Percentiles rank a stretch among this genome's conserved stretches.
Conservation (phyloP, 352 stramenopile species). For the Globisporangium yorkense region DNA sequence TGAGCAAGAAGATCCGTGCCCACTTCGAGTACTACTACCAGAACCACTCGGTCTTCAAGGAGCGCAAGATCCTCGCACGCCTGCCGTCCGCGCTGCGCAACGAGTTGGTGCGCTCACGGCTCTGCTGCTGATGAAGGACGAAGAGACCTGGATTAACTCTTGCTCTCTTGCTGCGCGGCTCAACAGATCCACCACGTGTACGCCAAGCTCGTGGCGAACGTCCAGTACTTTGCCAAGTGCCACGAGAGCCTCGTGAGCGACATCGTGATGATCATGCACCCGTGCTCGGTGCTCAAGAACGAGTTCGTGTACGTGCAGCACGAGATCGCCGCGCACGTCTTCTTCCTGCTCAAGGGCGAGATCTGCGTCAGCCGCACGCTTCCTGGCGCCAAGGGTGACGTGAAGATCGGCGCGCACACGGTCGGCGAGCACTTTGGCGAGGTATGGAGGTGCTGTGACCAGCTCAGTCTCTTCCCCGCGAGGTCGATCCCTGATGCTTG, state of each 20-base stretch:
- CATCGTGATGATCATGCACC: constrained; percentile 77
- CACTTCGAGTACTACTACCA: constrained; percentile 87
- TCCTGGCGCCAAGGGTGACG: constrained; percentile 33
- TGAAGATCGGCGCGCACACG: constrained; percentile 31
- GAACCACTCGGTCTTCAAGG: constrained; percentile 80
- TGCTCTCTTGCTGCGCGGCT: not conserved
- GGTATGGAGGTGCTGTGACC: constrained; percentile 15
- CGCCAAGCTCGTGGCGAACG: constrained; percentile 55
- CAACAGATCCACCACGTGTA: constrained; percentile 73
- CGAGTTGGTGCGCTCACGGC: constrained; percentile 45
- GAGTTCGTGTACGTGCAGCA: constrained; percentile 78
- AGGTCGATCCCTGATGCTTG: not conserved
- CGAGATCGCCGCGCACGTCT: constrained; percentile 81
- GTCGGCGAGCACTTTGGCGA: constrained; percentile 81
- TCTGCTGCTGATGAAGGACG: not conserved
- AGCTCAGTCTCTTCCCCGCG: not conserved
- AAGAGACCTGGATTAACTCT: not conserved
- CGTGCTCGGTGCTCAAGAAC: constrained; percentile 69
- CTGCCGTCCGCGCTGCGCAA: constrained; percentile 72
- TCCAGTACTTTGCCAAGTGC: constrained; percentile 69
- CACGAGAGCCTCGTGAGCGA: constrained; percentile 79
- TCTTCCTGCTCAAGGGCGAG: constrained; percentile 79
- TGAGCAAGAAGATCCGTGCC: constrained; percentile 64
- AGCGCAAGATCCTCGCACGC: constrained; percentile 55
- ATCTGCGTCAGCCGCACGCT: constrained; percentile 54